Percentiles rank a stretch among this genome's conserved stretches.
phyloP scores from a whole-genome alignment of 1,284 basidiomycete species.

The Phlebopus sp. region DNA sequence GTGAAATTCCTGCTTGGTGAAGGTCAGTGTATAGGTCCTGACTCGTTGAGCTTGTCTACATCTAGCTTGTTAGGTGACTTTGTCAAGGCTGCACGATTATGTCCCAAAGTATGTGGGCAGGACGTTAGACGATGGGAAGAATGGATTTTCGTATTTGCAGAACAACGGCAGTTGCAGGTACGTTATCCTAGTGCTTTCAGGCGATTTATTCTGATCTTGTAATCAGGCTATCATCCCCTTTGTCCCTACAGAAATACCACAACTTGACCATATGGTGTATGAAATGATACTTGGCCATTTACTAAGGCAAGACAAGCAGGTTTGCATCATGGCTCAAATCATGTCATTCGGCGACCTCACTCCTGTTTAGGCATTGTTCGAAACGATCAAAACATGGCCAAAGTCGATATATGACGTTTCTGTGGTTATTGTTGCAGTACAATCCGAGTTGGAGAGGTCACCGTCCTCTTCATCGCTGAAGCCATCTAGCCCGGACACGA shows the following conservation, averaged over 20 bases:
- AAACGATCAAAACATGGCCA: conserved; percentile 88
- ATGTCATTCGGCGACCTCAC: conserved; percentile 7
- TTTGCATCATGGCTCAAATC: conserved; percentile 32
- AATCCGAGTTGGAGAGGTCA: conserved; percentile 72
- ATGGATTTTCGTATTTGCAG: conserved; percentile 91
- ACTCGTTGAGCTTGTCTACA: conserved; percentile 2
- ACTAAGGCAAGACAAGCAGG: conserved; percentile 74
- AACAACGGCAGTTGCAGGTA: conserved; percentile 79
- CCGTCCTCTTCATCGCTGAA: conserved; percentile 50
- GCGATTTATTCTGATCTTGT: conserved; percentile 4
- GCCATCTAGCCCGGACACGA: conserved; percentile 37
- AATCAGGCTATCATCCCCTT: conserved; percentile 83
- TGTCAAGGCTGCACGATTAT: conserved; percentile 80
- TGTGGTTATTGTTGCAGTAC: conserved; percentile 85
- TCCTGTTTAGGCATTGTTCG: conserved; percentile 59
- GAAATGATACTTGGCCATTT: conserved; percentile 94
- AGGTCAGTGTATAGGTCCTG: conserved; percentile 45
- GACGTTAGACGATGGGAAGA: conserved; percentile 88
- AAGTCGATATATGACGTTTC: conserved; percentile 85
- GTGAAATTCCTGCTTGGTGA: conserved; percentile 77
- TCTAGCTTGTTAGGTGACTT: conserved; percentile 61
- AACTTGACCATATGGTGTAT: conserved; percentile 83
- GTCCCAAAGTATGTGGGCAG: conserved; percentile 82
- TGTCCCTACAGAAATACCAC: conserved; percentile 82
- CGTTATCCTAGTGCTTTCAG: conserved; percentile 12